These are phyloP conservation scores for Scedosporium apiospermum DNA, from an alignment of 2,329 filamentous ascomycete genomes.

Conservation along the genomic window DNA sequence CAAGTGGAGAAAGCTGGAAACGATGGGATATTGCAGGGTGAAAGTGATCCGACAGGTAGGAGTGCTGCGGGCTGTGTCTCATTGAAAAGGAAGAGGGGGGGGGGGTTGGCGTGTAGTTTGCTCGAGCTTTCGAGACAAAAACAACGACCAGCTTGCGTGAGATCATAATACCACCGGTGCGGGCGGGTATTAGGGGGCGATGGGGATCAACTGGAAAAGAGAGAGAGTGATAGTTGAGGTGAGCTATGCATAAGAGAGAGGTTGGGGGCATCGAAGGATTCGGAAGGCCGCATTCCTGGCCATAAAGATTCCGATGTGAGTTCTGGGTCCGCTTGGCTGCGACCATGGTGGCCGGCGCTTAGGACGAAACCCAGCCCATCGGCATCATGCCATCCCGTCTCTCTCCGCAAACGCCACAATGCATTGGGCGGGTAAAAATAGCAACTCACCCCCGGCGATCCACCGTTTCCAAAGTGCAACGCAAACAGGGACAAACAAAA, in stretches of 20 bases:
- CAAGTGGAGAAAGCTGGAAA: background rate
- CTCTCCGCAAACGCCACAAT: background rate
- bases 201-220: background rate
- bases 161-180: too few relatives aligned
- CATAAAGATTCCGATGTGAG: constrained; percentile 3
- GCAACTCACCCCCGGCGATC: background rate
- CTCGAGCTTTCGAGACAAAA: too few relatives aligned
- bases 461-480: background rate
- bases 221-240: background rate
- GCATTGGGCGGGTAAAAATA: background rate
- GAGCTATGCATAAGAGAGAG: background rate
- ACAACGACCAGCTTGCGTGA: too few relatives aligned
- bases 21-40: background rate
- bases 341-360: constrained; percentile 3
- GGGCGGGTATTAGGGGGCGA: too few relatives aligned
- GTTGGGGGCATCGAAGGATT: background rate
- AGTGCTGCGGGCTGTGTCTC: too few relatives aligned
- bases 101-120: too few relatives aligned
- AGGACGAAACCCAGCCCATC: background rate
- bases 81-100: too few relatives aligned
- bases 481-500: background rate
- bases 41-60: background rate
- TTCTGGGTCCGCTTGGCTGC: background rate
- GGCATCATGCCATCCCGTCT: background rate
- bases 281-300: background rate